These are phyloP conservation scores for Magnusiomyces starmeri DNA, from an alignment of 1,139 yeast species.

Conservation along the genomic window DNA sequence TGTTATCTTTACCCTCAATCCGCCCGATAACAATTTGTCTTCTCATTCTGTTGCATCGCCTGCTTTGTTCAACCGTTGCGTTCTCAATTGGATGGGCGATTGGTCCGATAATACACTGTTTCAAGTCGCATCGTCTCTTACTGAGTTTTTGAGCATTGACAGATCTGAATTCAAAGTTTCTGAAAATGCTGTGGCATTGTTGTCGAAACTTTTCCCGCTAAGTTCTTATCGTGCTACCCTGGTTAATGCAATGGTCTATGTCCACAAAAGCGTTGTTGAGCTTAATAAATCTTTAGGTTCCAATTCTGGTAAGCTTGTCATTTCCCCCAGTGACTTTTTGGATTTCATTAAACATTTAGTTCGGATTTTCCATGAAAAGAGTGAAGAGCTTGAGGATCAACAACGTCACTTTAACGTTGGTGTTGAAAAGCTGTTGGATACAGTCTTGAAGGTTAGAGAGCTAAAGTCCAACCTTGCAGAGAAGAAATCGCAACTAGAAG, in stretches of 20 bases:
- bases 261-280: slow-evolving; percentile 35
- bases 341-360: slow-evolving; percentile 46
- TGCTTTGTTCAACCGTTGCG: slow-evolving; percentile 87
- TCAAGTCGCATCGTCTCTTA: slow-evolving; percentile 44
- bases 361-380: slow-evolving; percentile 39
- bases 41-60: slow-evolving; percentile 64
- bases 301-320: not conserved
- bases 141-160: slow-evolving; percentile 48
- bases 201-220: slow-evolving; percentile 16
- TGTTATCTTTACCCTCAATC: slow-evolving; percentile 71
- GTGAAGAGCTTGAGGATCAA: slow-evolving; percentile 48
- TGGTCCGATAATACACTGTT: slow-evolving; percentile 54
- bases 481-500: slow-evolving; percentile 45
- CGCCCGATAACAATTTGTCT: slow-evolving; percentile 39
- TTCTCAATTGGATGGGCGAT: slow-evolving; percentile 81
- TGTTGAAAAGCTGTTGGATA: slow-evolving; percentile 65
- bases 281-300: slow-evolving; percentile 3
- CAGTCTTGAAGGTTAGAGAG: slow-evolving; percentile 64
- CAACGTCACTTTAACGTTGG: slow-evolving; percentile 74
- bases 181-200: slow-evolving; percentile 20
- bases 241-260: slow-evolving; percentile 41
- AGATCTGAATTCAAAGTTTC: slow-evolving; percentile 38
- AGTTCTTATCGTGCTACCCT: slow-evolving; percentile 42
- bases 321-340: slow-evolving; percentile 54
- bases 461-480: slow-evolving; percentile 48